Base-by-base conservation (phyloP, 192 early-diverging fungal genomes). In the Kickxella alabastrina region DNA sequence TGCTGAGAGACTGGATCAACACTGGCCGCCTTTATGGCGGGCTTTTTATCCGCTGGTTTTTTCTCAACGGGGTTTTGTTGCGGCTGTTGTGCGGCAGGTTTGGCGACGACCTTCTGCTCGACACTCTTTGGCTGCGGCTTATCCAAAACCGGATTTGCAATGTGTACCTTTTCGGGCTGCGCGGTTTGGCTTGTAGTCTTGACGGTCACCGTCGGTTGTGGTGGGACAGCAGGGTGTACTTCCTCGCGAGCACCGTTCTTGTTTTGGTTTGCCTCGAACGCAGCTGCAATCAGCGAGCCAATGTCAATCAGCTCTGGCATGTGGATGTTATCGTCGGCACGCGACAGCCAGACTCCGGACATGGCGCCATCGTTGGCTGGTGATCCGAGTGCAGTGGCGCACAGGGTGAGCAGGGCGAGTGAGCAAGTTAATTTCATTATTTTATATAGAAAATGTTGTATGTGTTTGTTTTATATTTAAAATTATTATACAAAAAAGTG, bases 301-400 rank as follows among this genome's bases (percentile, higher is more conserved):
- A 57, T 24, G 18, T 58, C 62, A 15, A 58, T 58, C 14, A 53
- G 35, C 21, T 54, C 57, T 18, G 64, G 52, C 57, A 54, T 54
- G 12, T 59, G 49, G 19, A 24, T 54, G 28, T 67, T 67, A n/a
- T 31, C 24, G 10, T 59, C 19, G 12, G 47, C 50, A 1, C 47
- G 56, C 24, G 64, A 54, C 2, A 59, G 37, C 19, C 46, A 5
- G 2, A 45, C 17, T 29, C 27, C 52, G 10, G 48, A 29, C 10
- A 39, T 10, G 52, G 21, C 12, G 17, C 18, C 21, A 1, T 43
- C n/a, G n/a, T n/a, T n/a, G n/a, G 46, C 21, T 8, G 41, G 18
- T 6, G 3, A 43, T 4, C 21, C 17, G 22, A 22, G 17, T 43
- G 41, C 21, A 21, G 41, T 10, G 14, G 42, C 6, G 23, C 42